Conservation (phyloP, 2,329 filamentous ascomycete species). For the Albifimbria verrucaria region DNA sequence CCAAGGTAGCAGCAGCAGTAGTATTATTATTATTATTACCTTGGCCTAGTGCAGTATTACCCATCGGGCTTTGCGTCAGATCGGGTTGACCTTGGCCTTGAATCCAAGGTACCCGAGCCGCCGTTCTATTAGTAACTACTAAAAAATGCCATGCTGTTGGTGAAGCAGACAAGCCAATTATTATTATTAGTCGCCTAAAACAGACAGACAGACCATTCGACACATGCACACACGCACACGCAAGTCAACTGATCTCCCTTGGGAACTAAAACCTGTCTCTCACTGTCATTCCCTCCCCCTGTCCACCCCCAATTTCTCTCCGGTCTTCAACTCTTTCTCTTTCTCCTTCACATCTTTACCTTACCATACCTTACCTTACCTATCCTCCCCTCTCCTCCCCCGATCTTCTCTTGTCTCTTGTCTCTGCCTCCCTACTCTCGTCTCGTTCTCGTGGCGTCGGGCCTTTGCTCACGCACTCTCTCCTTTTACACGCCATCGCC, state of each 20-base stretch:
- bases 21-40: too few species aligned
- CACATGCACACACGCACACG: constrained; percentile 1
- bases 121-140: constrained; percentile 2
- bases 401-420: constrained; percentile 9
- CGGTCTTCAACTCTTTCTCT: constrained; percentile 3
- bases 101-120: not conserved
- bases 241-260: constrained; percentile 23
- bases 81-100: not conserved
- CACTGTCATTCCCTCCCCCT: constrained; percentile 9
- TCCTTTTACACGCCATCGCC: too few species aligned
- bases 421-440: constrained; percentile 4
- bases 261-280: constrained; percentile 26
- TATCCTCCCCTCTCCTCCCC: constrained; percentile 8
- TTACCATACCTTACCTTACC: constrained; percentile 1
- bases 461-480: too few species aligned
- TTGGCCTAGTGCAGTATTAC: too few species aligned
- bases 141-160: constrained; percentile 8
- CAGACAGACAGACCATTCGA: not conserved
- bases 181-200: constrained; percentile 7
- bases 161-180: constrained; percentile 9
- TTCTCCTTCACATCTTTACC: constrained; percentile 8
- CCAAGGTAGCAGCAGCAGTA: too few species aligned
- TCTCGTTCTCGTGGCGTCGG: constrained; percentile 1
- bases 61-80: not conserved
- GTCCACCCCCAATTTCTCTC: constrained; percentile 5